Evolutionary conservation across 768 basidiomycete species (phyloP).

Genomic region (Rhizopogon sp.): DNA sequence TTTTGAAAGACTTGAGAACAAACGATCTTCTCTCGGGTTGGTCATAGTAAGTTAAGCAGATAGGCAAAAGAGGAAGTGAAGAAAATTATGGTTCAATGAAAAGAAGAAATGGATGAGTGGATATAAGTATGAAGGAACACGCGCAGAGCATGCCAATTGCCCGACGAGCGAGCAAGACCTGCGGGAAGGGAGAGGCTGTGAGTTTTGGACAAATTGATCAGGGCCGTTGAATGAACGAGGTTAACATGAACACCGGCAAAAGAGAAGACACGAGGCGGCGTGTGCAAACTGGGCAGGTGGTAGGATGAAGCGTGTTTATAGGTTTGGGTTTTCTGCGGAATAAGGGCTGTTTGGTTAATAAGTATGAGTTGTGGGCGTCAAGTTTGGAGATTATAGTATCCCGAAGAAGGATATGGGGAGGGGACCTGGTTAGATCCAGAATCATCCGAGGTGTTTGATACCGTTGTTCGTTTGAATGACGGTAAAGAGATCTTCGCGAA

Average conservation of each 20-base stretch:
- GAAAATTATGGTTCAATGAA: constrained; percentile 38
- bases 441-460: background rate
- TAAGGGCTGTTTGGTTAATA: constrained; percentile 20
- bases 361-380: constrained; percentile 23
- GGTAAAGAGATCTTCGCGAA: constrained; percentile 24
- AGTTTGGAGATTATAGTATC: constrained; percentile 15
- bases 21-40: constrained; percentile 67
- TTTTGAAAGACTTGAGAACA: constrained; percentile 60
- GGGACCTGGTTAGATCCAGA: constrained; percentile 11
- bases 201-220: constrained; percentile 31
- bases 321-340: constrained; percentile 21
- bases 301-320: constrained; percentile 27
- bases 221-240: constrained; percentile 40
- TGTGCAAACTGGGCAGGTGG: constrained; percentile 31
- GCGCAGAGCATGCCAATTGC: constrained; percentile 39
- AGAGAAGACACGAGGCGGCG: constrained; percentile 44
- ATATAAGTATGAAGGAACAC: constrained; percentile 42
- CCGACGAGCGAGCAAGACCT: constrained; percentile 28
- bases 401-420: constrained; percentile 3
- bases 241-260: constrained; percentile 42
- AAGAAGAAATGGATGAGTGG: constrained; percentile 49
- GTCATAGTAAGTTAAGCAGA: constrained; percentile 60
- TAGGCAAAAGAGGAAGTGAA: constrained; percentile 51
- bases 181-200: constrained; percentile 34
- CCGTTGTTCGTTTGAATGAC: background rate